Evolutionary conservation across 2,329 filamentous ascomycete genomes (phyloP).

Genomic region (Bipolaris gigantea): DNA sequence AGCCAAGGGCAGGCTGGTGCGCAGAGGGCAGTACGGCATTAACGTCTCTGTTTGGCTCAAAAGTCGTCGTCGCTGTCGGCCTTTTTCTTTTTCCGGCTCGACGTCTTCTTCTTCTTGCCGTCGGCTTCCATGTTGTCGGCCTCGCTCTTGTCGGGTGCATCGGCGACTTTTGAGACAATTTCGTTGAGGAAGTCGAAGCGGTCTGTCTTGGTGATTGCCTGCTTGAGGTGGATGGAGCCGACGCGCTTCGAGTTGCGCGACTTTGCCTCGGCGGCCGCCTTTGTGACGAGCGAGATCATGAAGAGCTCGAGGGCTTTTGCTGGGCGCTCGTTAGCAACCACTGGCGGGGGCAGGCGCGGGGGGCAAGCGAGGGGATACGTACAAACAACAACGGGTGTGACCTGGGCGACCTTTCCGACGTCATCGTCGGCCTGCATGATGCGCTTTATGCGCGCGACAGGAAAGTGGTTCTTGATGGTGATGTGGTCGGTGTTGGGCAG

Average conservation of each 20-base stretch:
- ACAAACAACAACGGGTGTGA: slow-evolving; percentile 91
- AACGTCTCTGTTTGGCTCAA: slow-evolving; percentile 18
- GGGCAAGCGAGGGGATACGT: slow-evolving; percentile 40
- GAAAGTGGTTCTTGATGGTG: slow-evolving; percentile 91
- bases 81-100: slow-evolving; percentile 44
- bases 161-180: slow-evolving; percentile 82
- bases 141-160: slow-evolving; percentile 58
- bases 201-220: slow-evolving; percentile 82
- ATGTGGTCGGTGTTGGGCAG: slow-evolving; percentile 56
- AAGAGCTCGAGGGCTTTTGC: slow-evolving; percentile 96
- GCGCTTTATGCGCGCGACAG: slow-evolving; percentile 94
- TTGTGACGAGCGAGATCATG: slow-evolving; percentile 91
- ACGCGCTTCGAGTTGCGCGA: slow-evolving; percentile 86
- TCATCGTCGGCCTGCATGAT: slow-evolving; percentile 99
- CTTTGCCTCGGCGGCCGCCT: slow-evolving; percentile 81
- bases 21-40: neutral
- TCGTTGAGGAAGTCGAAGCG: slow-evolving; percentile 94
- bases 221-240: slow-evolving; percentile 86
- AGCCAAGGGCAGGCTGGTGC: neutral
- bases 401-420: slow-evolving; percentile 96
- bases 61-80: slow-evolving; percentile 44
- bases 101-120: slow-evolving; percentile 50
- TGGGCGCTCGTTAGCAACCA: slow-evolving; percentile 33
- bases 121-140: slow-evolving; percentile 48
- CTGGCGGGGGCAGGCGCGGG: no score